Evolutionary conservation across 805 yeast species (phyloP), one percentile per base, ranked within the genome.

Genomic region (Candida verbasci): DNA sequence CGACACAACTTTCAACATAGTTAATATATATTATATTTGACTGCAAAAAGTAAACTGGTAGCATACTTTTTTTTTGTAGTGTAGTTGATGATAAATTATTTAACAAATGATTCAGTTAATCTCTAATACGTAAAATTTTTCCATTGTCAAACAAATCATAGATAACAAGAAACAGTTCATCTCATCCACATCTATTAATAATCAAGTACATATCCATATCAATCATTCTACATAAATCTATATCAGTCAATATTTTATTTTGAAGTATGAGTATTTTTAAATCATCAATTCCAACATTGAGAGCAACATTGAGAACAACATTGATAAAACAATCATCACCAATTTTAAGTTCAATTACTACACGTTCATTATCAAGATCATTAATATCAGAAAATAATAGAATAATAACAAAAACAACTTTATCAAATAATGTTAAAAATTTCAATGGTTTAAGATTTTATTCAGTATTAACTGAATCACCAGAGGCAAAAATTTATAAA

Each of bases 401-500:
- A 18, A 25, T 20, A 17, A 4, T 21, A 17, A 6, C 29, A 24
- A 3, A 10, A 28, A 24, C 4, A 9, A 12, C 16, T 3, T 16
- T 16, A 6, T n/a, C 12, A n/a, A 30, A 9, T 18, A 21, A 30
- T 4, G 18, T 16, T 10, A 10, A 10, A 20, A 15, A 31, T 5
- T n/a, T 3, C 24, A 32, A 27, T 17, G 24, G 29, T 12, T 14
- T 23, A 10, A 56, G 62, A 47, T 40, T 38, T 9, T 67, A 66
- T 53, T 56, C 64, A 38, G 70, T 68, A 20, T 58, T 68, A 41
- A 46, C 69, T 9, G 55, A 56, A 17, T 50, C 58, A 14, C 55
- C 60, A 24, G 61, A 56, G 20, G 80, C 84, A 35, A 71, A 69
- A 44, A 43, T 60, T 27, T 79, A 78, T 53, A 58, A 60, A 21